A percentile compares a stretch with the other conserved stretches of the same genome.
phyloP scores from a whole-genome alignment of 2,329 filamentous ascomycete genomes.

The Beauveria scarabaeidicola region DNA sequence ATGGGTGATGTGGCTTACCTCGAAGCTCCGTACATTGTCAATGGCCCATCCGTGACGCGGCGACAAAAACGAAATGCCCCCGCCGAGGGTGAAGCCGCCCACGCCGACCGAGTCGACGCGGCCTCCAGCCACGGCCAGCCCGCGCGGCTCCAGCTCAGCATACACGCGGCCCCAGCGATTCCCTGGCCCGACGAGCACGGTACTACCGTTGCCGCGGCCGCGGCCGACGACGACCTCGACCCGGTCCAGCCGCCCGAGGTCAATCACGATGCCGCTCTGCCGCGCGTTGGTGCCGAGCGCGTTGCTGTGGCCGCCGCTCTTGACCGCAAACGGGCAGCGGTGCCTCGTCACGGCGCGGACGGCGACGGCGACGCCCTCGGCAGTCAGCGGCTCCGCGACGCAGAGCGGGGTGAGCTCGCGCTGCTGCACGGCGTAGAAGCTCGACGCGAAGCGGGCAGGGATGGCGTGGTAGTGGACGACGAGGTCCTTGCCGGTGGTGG shows the following conservation, averaged over 20 bases:
- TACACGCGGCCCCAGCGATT: neutral
- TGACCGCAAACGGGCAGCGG: neutral
- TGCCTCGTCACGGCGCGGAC: neutral
- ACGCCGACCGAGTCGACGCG: constrained; percentile 1
- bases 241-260: neutral
- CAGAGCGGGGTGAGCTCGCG: neutral
- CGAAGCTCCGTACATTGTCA: constrained; percentile 30
- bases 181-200: neutral
- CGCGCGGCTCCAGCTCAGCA: neutral
- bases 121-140: neutral
- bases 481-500: neutral
- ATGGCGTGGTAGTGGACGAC: neutral
- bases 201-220: neutral
- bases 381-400: neutral
- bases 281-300: neutral
- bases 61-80: constrained; percentile 36
- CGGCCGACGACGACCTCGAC: neutral
- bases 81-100: constrained; percentile 1
- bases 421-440: constrained; percentile 2
- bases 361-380: neutral
- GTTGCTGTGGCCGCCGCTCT: neutral
- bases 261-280: neutral
- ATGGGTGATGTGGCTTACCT: constrained; percentile 23
- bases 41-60: constrained; percentile 30
- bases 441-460: neutral